Evolutionary conservation across 495 filamentous ascomycete genomes (phyloP).

Genomic region (Penicillium malachiteum): DNA sequence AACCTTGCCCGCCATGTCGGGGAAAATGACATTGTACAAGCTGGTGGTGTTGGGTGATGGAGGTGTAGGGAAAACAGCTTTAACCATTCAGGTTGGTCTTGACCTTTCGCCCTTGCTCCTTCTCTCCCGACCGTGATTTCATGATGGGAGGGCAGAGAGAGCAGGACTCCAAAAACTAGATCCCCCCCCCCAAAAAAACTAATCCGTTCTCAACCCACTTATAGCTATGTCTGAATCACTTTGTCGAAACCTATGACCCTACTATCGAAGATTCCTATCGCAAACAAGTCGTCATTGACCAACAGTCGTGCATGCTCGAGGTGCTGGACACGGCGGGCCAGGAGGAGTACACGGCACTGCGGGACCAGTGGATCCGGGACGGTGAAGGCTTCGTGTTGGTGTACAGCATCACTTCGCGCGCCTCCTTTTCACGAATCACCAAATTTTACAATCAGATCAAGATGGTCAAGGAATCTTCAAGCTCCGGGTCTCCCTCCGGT

Average conservation of each 20-base stretch:
- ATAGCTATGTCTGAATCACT: constrained; percentile 75
- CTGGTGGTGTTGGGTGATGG: constrained; percentile 95
- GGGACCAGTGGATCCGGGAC: constrained; percentile 98
- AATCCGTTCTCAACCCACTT: background rate
- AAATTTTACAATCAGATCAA: constrained; percentile 96
- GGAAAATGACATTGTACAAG: constrained; percentile 97
- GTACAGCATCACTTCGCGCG: constrained; percentile 95
- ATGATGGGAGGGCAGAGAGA: background rate
- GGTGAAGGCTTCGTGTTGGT: constrained; percentile 97
- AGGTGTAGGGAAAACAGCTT: constrained; percentile 92
- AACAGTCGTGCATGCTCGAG: constrained; percentile 96
- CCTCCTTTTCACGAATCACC: constrained; percentile 91
- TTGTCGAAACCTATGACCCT: constrained; percentile 89
- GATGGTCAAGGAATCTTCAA: constrained; percentile 91
- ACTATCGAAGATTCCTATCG: constrained; percentile 97
- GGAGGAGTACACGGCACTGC: constrained; percentile 95
- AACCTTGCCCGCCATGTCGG: constrained; percentile 53
- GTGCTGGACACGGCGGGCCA: constrained; percentile 98
- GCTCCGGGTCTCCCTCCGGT: constrained; percentile 63
- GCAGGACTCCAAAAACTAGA: background rate
- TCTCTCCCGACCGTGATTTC: constrained; percentile 1
- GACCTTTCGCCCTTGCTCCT: background rate
- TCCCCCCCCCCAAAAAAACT: background rate
- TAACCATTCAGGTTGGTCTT: constrained; percentile 87
- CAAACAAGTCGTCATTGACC: constrained; percentile 97